phyloP scores from a whole-genome alignment of 2,329 filamentous ascomycete species.

The Claviceps arundinis region DNA sequence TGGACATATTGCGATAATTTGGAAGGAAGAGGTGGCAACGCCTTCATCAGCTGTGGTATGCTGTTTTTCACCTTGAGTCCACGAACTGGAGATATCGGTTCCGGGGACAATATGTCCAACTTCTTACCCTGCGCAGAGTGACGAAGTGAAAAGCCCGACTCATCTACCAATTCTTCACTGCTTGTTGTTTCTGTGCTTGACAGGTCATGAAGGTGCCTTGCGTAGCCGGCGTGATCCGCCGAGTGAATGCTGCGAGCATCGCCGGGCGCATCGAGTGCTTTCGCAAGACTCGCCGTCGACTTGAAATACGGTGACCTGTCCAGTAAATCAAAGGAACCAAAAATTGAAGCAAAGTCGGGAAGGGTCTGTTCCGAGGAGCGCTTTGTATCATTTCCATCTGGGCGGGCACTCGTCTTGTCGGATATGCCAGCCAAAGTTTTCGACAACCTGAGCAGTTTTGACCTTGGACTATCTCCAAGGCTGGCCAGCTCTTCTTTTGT shows the following conservation, averaged over 20 bases:
- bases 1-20: constrained; percentile 8
- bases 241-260: constrained; percentile 2
- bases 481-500: background rate
- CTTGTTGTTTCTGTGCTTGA: constrained; percentile 12
- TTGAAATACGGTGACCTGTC: constrained; percentile 12
- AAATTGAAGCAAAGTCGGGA: constrained; percentile 16
- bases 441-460: background rate
- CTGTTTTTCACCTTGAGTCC: constrained; percentile 34
- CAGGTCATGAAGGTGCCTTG: constrained; percentile 14
- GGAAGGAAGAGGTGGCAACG: constrained; percentile 31
- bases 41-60: constrained; percentile 39
- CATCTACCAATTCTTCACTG: constrained; percentile 5
- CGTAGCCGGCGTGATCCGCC: background rate
- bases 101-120: constrained; percentile 29
- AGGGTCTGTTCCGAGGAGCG: constrained; percentile 12
- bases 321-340: constrained; percentile 16
- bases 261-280: background rate
- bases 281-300: constrained; percentile 4
- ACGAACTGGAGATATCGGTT: constrained; percentile 32
- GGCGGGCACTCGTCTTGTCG: background rate
- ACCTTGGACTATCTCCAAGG: background rate
- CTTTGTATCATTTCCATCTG: background rate
- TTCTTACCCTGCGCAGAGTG: constrained; percentile 5
- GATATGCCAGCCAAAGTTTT: background rate
- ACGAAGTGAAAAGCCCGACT: constrained; percentile 1